These are phyloP conservation scores for Camellia sinensis DNA, from an alignment of 148 eudicot genomes.

Conservation along the genomic window DNA sequence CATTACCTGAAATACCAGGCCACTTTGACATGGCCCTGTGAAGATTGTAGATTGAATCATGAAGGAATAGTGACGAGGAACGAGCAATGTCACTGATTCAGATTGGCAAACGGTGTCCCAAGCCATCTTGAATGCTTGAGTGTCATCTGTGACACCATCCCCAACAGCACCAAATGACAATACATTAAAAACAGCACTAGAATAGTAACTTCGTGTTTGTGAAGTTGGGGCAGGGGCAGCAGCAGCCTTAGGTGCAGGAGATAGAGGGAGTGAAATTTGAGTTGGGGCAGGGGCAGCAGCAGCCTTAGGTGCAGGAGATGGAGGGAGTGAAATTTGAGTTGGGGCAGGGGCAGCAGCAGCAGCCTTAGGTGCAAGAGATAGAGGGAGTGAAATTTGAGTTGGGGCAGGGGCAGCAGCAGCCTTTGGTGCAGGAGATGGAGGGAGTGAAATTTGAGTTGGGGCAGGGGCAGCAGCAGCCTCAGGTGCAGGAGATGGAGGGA, in stretches of 20 bases:
- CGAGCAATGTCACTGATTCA: constrained; percentile 47
- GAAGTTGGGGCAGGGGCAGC: constrained; percentile 6
- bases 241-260: constrained; percentile 41
- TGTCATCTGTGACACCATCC: constrained; percentile 73
- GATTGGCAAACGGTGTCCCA: constrained; percentile 82
- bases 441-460: constrained; percentile 12
- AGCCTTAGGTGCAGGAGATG: too few species aligned
- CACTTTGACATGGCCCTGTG: constrained; percentile 70
- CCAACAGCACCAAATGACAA: constrained; percentile 77
- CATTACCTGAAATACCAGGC: constrained; percentile 65
- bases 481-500: constrained; percentile 54
- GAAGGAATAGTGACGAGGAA: constrained; percentile 52
- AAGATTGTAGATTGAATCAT: constrained; percentile 74
- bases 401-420: too few species aligned
- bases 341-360: too few species aligned
- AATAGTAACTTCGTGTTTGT: neutral
- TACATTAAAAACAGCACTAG: constrained; percentile 35
- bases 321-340: too few species aligned
- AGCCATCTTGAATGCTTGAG: constrained; percentile 66
- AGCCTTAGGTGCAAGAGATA: too few species aligned
- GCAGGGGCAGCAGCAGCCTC: constrained; percentile 21
- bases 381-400: too few species aligned
- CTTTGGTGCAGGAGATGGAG: constrained; percentile 50
- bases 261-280: constrained; percentile 46
- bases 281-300: constrained; percentile 1